Evolutionary conservation across 208 protist species (phyloP).

Genomic region (Leishmania guyanensis): DNA sequence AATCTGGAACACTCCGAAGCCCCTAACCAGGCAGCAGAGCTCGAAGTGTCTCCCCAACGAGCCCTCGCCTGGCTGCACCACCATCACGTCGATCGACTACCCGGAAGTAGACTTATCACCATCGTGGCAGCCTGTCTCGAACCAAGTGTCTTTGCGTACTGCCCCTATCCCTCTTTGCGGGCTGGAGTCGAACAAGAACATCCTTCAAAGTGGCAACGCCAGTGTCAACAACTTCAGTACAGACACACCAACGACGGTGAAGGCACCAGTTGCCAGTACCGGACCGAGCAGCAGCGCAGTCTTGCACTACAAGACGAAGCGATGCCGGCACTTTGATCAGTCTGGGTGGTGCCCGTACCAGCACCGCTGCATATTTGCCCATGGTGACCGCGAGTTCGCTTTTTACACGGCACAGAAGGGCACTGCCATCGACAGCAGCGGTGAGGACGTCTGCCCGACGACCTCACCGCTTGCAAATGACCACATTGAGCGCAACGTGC

Average conservation of each 20-base stretch:
- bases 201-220: neutral
- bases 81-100: slow-evolving; percentile 10
- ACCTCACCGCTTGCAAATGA: slow-evolving; percentile 22
- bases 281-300: slow-evolving; percentile 21
- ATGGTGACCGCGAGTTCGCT: slow-evolving; percentile 34
- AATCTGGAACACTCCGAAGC: neutral
- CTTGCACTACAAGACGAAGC: slow-evolving; percentile 40
- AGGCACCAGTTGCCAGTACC: neutral
- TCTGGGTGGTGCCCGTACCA: slow-evolving; percentile 36
- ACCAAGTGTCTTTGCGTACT: neutral
- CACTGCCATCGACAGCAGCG: neutral
- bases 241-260: neutral
- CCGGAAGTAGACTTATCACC: neutral
- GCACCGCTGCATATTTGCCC: slow-evolving; percentile 36
- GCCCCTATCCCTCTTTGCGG: neutral
- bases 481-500: slow-evolving; percentile 33
- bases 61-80: slow-evolving; percentile 1
- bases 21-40: neutral
- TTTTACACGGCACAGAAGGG: slow-evolving; percentile 26
- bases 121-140: slow-evolving; percentile 6
- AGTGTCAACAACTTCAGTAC: neutral
- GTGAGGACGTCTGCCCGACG: slow-evolving; percentile 4
- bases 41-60: slow-evolving; percentile 3
- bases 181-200: neutral
- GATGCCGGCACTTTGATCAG: slow-evolving; percentile 33